Base-by-base conservation (phyloP, 768 basidiomycete species). In the Clitopilus passeckerianus region DNA sequence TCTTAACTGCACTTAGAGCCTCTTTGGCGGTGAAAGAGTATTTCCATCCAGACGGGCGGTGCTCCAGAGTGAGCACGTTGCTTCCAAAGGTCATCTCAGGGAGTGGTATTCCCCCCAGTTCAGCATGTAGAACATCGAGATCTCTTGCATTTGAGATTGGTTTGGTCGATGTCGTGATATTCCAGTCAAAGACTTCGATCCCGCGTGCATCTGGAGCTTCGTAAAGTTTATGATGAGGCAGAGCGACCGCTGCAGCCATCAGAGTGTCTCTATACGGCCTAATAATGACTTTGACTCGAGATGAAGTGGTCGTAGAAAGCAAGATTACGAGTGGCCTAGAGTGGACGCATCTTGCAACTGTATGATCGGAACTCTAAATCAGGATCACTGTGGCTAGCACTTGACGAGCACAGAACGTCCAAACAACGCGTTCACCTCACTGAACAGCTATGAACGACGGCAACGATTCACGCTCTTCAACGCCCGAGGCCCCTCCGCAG, bases 51-150 rank as follows among this genome's bases (percentile, higher is more conserved):
- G 82, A 85, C 0, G 83, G 72, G 23, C 68, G 74, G 65, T 98
- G 92, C 33, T 80, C 77, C 23, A 98, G 73, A 3, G 78, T 74
- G 8, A 99, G 79, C 15, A 69, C 70, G 72, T 98, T 98, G 71
- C 82, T 85, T 5, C 94, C 95, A 67, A 98, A 98, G 0, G 91
- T 94, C 93, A 98, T 98, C 70, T 99, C 97, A 1, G 97, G 97
- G 1, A 96, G 72, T 0, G 96, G 91, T 23, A 98, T 79, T 23
- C 46, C 46, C 1, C 87, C 86, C 4, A 92, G 75, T 0, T 72
- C 64, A 6, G 81, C 74, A 55, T 90, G 87, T 52, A 93, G 73
- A 0, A 78, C 77, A 68, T 95, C 90, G 61, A 84, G 86, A 65
- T 93, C 86, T 50, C 75, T 70, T 1, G 93, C 88, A 67, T 87